phyloP scores from a whole-genome alignment of 805 yeast species.

The Kodamaea neixiangensis region DNA sequence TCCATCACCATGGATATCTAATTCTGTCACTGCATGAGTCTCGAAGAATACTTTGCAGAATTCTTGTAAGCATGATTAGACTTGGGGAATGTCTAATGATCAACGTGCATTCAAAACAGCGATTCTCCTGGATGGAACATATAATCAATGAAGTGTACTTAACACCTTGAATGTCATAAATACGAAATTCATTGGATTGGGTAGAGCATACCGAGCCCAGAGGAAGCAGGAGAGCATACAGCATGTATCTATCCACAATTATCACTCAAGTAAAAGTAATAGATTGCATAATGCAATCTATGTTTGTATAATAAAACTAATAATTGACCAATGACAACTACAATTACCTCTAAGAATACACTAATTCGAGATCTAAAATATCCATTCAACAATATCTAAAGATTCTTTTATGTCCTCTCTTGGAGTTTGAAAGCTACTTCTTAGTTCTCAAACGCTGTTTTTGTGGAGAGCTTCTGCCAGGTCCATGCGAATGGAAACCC shows the following conservation, averaged over 20 bases:
- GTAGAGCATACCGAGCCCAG: too few species aligned
- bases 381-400: background rate
- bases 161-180: too few species aligned
- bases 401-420: background rate
- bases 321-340: background rate
- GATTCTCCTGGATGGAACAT: too few species aligned
- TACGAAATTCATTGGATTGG: too few species aligned
- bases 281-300: background rate
- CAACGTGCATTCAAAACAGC: too few species aligned
- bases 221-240: background rate
- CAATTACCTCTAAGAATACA: background rate
- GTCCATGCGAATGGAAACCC: slow-evolving; percentile 5
- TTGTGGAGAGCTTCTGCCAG: background rate
- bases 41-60: too few species aligned
- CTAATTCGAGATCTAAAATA: background rate
- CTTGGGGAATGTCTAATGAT: too few species aligned
- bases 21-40: too few species aligned
- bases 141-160: too few species aligned
- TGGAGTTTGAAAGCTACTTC: background rate
- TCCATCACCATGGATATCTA: slow-evolving; percentile 13
- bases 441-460: background rate
- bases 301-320: too few species aligned
- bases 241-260: background rate
- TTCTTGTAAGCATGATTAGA: too few species aligned
- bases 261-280: background rate